These are phyloP conservation scores for Epichloe baconii DNA, from an alignment of 2,329 filamentous ascomycete genomes.

Conservation along the genomic window DNA sequence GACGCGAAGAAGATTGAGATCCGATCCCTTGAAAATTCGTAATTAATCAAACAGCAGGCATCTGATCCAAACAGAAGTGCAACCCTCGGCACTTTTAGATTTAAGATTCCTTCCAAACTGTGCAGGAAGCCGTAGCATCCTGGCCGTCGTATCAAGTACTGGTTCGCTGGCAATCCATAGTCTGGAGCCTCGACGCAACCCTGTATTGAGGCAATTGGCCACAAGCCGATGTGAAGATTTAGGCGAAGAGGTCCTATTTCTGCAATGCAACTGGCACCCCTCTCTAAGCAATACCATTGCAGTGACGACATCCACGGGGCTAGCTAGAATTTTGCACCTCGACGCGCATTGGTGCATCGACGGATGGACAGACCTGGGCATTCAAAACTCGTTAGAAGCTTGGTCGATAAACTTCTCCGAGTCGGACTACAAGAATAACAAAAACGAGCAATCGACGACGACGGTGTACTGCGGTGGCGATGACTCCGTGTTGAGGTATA, in stretches of 20 bases:
- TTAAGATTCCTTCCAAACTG: slow-evolving; percentile 57
- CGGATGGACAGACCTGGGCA: slow-evolving; percentile 23
- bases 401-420: slow-evolving; percentile 57
- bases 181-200: slow-evolving; percentile 27
- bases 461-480: slow-evolving; percentile 61
- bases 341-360: slow-evolving; percentile 27
- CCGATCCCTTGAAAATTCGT: background rate
- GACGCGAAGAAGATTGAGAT: background rate
- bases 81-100: slow-evolving; percentile 69
- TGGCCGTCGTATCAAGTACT: slow-evolving; percentile 69
- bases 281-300: slow-evolving; percentile 40
- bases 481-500: slow-evolving; percentile 48
- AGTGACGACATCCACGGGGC: slow-evolving; percentile 57
- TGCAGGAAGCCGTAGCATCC: slow-evolving; percentile 30
- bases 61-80: slow-evolving; percentile 41
- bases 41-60: slow-evolving; percentile 3
- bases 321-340: slow-evolving; percentile 43
- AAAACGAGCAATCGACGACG: slow-evolving; percentile 14
- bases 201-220: slow-evolving; percentile 25
- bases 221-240: slow-evolving; percentile 35
- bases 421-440: slow-evolving; percentile 1
- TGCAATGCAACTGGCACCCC: slow-evolving; percentile 66
- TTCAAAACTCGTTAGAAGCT: slow-evolving; percentile 49
- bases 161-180: slow-evolving; percentile 54
- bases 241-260: slow-evolving; percentile 47